Evolutionary conservation across 1,284 basidiomycete species (phyloP).

Genomic region (Papiliotrema fonsecae): DNA sequence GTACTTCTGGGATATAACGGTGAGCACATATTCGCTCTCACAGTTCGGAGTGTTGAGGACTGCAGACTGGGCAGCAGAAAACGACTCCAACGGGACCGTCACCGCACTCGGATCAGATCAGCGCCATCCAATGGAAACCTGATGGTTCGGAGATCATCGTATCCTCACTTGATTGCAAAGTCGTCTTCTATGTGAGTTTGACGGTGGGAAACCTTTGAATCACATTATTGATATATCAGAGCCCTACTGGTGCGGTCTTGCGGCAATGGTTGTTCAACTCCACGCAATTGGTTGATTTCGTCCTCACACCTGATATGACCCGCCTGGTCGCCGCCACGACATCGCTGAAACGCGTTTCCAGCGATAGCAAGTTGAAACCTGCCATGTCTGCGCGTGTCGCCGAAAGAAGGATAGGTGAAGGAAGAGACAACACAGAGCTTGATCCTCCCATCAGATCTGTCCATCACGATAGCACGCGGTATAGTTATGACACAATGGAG

Average conservation of each 20-base stretch:
- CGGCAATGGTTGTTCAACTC: constrained; percentile 67
- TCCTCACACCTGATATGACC: constrained; percentile 77
- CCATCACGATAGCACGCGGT: constrained; percentile 1
- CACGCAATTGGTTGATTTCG: constrained; percentile 83
- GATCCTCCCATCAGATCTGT: no score
- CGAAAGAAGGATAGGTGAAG: constrained; percentile 5
- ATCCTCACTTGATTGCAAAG: constrained; percentile 79
- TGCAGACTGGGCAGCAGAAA: constrained; percentile 12
- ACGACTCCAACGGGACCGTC: constrained; percentile 12
- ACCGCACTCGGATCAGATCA: constrained; percentile 74
- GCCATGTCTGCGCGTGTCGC: constrained; percentile 34
- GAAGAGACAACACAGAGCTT: neutral
- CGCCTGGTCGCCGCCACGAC: constrained; percentile 79
- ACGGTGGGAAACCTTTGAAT: constrained; percentile 2
- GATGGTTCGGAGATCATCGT: constrained; percentile 87
- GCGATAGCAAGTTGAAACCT: constrained; percentile 34
- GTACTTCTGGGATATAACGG: constrained; percentile 82
- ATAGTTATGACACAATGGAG: constrained; percentile 39
- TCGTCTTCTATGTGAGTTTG: constrained; percentile 75
- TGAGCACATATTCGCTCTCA: constrained; percentile 41
- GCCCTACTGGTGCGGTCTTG: constrained; percentile 56
- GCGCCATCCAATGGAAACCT: constrained; percentile 80
- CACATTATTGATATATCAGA: no score
- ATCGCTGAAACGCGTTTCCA: constrained; percentile 47
- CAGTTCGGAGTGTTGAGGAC: constrained; percentile 16